Evolutionary conservation across 2,329 filamentous ascomycete genomes (phyloP), one percentile per base, ranked within the genome.

Genomic region (Lasiodiplodia sp.): DNA sequence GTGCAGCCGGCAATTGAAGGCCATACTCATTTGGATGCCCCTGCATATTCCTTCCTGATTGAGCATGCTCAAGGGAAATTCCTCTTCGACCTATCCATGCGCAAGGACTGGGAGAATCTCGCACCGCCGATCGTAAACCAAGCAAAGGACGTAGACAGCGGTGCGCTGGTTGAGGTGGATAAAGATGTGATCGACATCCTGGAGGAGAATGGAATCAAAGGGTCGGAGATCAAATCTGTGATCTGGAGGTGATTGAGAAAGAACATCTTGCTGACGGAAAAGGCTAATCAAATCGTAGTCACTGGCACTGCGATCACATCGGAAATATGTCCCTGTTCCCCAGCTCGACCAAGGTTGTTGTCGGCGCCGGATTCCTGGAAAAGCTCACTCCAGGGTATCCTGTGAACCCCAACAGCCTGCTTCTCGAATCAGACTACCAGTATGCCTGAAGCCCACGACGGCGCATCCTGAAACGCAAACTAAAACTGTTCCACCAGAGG

Each of bases 51-150:
- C 2, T 66, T 66, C 16, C 63, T 66, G 4, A 66, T 66, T 6
- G 63, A 66, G 16, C 63, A 66, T 11, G 51, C 63, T 10, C 40
- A 31, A 4, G 51, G 63, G 51, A 66, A 66, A 18, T n/a, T 47
- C 0, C 34, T 66, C 34, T 66, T 66, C 31, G 63, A 66, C 28
- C n/a, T 65, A 5, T 16, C n/a, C 1, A 76, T 83, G 4, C 78
- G 81, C 11, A 84, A 84, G 71, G 83, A 87, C 71, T 81, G 74
- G 70, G 70, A 82, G 18, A 82, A 81, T 16, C 72, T 82, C 14
- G 4, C 58, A 18, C 67, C 67, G 3, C 7, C 11, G 3, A 23
- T 56, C 7, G 25, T 56, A 4, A 28, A 58, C 2, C 14, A 25
- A 14, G 72, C 82, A 60, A 76, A 77, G 40, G 68, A 34, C 2